Base-by-base conservation (phyloP, 75 land plant genomes). In the Cupressus sempervirens region DNA sequence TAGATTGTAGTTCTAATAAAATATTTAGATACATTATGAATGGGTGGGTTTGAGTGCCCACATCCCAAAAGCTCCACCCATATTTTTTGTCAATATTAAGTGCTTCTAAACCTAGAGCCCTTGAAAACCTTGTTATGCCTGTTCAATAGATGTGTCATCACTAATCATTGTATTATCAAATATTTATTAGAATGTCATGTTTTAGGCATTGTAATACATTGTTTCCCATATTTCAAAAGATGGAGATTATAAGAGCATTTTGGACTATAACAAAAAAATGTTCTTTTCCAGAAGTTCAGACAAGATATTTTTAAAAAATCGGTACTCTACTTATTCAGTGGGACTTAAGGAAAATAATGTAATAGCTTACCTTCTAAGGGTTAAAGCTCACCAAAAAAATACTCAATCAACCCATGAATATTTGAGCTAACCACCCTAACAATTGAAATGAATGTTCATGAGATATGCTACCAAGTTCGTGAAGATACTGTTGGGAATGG, bases 391-490 rank as follows among this genome's bases (percentile, higher is more conserved):
- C 74, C 74, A 2, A 72, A 72, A 34, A 68, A 34, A 2, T 15
- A 30, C 32, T 34, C 18, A 68, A n/a, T 30, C 74, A 70, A 36
- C 26, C 26, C 67, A 62, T 8, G 26, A 35, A n/a, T n/a, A 72
- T 30, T 36, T 13, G 15, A 72, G 11, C 74, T 32, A 79, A 10
- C 81, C 3, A 45, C 12, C 12, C 30, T 13, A 79, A 45, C 50
- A 4, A n/a, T 36, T 45, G 45, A 79, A 43, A 77, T 41, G 45
- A 35, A 82, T 15, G 26, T 84, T 9, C 18, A 3, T 56, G 91
- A 91, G 68, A 50, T 82, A 36, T 93, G 96, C 38, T 94, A 94
- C 80, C 74, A 92, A 40, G 90, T 94, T 23, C 93, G 96, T 81
- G 96, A 92, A 3, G 96, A 94, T 36, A 91, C 93, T 79, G 90